A percentile compares a stretch with the other conserved stretches of the same genome.
phyloP scores from a whole-genome alignment of 1,139 yeast genomes.

The Lodderomyces oxycetoniae region DNA sequence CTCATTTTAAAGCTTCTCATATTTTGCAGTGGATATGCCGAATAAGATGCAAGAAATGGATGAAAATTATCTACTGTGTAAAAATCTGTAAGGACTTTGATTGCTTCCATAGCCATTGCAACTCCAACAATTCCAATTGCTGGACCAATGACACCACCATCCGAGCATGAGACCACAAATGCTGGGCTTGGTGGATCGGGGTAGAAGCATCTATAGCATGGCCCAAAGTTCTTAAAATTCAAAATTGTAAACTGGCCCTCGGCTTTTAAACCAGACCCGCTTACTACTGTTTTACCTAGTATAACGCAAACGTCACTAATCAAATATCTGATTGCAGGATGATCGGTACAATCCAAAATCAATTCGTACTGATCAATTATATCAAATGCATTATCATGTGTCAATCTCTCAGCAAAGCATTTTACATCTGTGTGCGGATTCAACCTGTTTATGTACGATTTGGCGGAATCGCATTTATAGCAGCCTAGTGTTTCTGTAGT shows the following conservation, averaged over 20 bases:
- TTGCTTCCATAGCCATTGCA: conserved; percentile 82
- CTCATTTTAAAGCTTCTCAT: conserved; percentile 79
- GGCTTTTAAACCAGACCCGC: conserved; percentile 87
- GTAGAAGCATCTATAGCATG: conserved; percentile 92
- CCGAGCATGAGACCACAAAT: conserved; percentile 80
- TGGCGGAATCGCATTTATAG: conserved; percentile 77
- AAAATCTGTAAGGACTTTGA: conserved; percentile 62
- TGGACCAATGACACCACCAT: conserved; percentile 95
- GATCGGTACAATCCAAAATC: conserved; percentile 90
- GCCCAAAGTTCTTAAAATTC: conserved; percentile 66
- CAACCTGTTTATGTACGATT: conserved; percentile 41
- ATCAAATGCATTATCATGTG: conserved; percentile 55
- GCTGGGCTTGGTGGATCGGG: conserved; percentile 88
- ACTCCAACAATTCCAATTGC: conserved; percentile 90
- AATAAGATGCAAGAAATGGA: conserved; percentile 68
- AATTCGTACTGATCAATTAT: conserved; percentile 64
- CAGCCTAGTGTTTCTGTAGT: conserved; percentile 60
- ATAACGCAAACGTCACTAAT: conserved; percentile 82
- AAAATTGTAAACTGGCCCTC: conserved; percentile 86
- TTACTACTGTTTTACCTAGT: conserved; percentile 65
- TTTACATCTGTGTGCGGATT: conserved; percentile 64
- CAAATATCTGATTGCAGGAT: conserved; percentile 82
- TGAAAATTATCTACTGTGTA: conserved; percentile 50
- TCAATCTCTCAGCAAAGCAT: conserved; percentile 50
- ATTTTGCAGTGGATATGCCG: conserved; percentile 70